Conservation (phyloP, 1,139 yeast genomes). For the Saccharomyces hybrid region DNA sequence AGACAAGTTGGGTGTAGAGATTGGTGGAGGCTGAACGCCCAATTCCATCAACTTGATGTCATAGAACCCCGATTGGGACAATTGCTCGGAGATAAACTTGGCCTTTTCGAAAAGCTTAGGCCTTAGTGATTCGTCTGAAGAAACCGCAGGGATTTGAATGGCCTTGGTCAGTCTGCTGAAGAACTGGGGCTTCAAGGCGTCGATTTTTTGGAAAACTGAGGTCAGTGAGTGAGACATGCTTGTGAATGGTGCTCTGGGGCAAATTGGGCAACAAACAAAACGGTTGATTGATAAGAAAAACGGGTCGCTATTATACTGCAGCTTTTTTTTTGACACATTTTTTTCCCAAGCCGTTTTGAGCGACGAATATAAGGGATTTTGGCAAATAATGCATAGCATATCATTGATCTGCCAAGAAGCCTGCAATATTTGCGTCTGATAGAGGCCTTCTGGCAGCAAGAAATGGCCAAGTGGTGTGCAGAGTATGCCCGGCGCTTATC, state of each 20-base stretch:
- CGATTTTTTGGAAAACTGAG: constrained; percentile 47
- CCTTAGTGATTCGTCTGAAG: constrained; percentile 80
- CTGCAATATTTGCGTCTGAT: not conserved
- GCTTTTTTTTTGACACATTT: not conserved
- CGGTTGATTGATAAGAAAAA: not conserved
- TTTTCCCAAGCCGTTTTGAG: not conserved
- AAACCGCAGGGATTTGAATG: constrained; percentile 89
- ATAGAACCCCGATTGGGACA: constrained; percentile 62
- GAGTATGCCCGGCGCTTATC: too few species aligned
- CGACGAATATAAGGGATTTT: not conserved
- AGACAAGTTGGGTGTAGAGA: constrained; percentile 51
- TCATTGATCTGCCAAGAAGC: not conserved
- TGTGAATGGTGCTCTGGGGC: not conserved
- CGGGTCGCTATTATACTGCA: not conserved
- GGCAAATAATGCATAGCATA: not conserved
- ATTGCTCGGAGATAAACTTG: constrained; percentile 63
- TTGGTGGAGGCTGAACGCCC: constrained; percentile 88
- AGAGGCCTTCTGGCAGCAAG: too few species aligned
- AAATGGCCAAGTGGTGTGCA: too few species aligned
- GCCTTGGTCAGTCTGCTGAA: constrained; percentile 67
- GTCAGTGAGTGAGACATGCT: not conserved
- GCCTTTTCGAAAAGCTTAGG: constrained; percentile 85
- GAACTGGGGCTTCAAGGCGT: constrained; percentile 62
- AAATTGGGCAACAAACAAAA: not conserved
- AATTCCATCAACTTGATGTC: constrained; percentile 77